phyloP scores from a whole-genome alignment of 1,139 yeast genomes.

The Zygosaccharomyces pseudobailii region DNA sequence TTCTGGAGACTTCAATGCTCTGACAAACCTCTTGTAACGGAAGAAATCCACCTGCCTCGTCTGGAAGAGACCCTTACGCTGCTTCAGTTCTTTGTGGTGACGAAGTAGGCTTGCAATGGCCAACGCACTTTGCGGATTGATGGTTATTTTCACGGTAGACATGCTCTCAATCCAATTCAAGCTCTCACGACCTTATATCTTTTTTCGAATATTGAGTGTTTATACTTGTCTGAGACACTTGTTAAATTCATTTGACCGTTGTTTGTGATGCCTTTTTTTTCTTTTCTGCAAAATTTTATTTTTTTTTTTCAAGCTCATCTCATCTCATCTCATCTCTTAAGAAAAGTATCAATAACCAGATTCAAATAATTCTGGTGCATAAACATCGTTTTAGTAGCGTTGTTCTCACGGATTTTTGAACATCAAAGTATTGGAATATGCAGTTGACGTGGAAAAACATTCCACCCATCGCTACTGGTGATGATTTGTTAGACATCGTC shows the following conservation, averaged over 20 bases:
- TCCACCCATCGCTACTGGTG: slow-evolving; percentile 87
- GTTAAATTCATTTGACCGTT: slow-evolving; percentile 1
- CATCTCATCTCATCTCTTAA: slow-evolving; percentile 24
- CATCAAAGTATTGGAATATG: slow-evolving; percentile 42
- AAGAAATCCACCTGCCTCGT: slow-evolving; percentile 74
- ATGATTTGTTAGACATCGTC: slow-evolving; percentile 92
- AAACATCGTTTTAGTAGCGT: neutral
- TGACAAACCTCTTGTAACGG: slow-evolving; percentile 73
- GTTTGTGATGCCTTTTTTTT: slow-evolving; percentile 2
- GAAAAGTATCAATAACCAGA: neutral
- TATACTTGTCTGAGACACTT: neutral
- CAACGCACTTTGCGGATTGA: slow-evolving; percentile 37
- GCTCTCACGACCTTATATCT: neutral
- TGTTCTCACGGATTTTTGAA: neutral
- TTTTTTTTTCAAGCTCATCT: slow-evolving; percentile 15
- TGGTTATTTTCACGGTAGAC: slow-evolving; percentile 6
- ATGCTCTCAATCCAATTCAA: neutral
- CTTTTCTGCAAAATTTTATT: neutral
- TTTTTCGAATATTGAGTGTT: neutral
- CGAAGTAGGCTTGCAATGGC: slow-evolving; percentile 71
- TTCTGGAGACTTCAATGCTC: slow-evolving; percentile 73
- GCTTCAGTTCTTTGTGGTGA: slow-evolving; percentile 60
- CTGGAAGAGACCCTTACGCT: slow-evolving; percentile 72
- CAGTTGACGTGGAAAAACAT: slow-evolving; percentile 98
- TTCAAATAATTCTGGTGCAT: neutral